These are phyloP conservation scores for Rhodotorula sp. DNA, from an alignment of 1,284 basidiomycete genomes.

Conservation along the genomic window DNA sequence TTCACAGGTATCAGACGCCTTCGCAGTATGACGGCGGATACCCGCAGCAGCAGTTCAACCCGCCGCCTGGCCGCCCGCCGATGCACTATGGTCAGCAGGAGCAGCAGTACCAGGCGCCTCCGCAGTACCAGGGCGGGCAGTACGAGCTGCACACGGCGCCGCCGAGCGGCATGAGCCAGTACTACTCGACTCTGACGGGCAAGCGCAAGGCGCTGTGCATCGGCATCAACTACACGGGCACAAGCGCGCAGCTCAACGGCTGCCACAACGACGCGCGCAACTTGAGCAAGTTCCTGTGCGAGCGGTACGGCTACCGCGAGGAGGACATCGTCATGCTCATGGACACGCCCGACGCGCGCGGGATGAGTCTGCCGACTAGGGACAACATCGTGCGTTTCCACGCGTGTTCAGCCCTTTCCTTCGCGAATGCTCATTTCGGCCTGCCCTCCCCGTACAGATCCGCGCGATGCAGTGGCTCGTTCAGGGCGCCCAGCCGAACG, in stretches of 20 bases:
- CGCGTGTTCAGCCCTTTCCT: background rate
- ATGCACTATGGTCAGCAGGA: conserved; percentile 39
- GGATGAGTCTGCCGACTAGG: conserved; percentile 66
- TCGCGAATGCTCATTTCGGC: too few species aligned
- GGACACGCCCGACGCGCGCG: conserved; percentile 66
- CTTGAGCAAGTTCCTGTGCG: conserved; percentile 68
- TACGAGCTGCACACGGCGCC: conserved; percentile 37
- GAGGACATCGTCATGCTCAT: conserved; percentile 86
- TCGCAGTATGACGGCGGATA: conserved; percentile 7
- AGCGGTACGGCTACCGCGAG: conserved; percentile 64
- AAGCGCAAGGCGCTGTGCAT: conserved; percentile 43
- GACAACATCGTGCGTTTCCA: conserved; percentile 71
- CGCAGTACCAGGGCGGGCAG: conserved; percentile 42
- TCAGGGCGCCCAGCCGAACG: conserved; percentile 70
- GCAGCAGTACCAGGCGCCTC: conserved; percentile 32
- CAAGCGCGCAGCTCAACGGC: conserved; percentile 45
- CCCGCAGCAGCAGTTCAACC: conserved; percentile 23
- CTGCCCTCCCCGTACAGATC: conserved; percentile 54
- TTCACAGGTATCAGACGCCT: conserved; percentile 25
- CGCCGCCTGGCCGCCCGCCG: conserved; percentile 28
- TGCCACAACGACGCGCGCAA: conserved; percentile 85
- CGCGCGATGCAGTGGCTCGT: conserved; percentile 90
- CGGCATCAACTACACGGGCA: conserved; percentile 62
- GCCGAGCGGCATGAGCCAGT: conserved; percentile 12
- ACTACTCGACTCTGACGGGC: conserved; percentile 47